Conservation (phyloP, 805 yeast species). For the Myxozyma melibiosi region DNA sequence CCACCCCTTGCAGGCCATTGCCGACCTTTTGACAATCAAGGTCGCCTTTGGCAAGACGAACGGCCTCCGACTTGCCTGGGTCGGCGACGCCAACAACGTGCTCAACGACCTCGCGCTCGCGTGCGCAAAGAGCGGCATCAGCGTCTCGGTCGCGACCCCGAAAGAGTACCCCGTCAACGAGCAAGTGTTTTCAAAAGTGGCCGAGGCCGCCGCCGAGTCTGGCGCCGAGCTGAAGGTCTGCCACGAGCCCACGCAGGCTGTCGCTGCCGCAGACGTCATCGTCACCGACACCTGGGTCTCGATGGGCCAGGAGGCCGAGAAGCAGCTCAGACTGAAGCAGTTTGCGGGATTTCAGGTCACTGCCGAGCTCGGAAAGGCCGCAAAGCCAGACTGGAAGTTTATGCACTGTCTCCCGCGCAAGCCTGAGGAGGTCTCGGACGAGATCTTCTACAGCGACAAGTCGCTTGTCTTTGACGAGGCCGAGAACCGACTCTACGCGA, state of each 20-base stretch:
- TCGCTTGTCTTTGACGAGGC: constrained; percentile 94
- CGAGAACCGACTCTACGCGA: constrained; percentile 94
- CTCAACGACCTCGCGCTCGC: constrained; percentile 92
- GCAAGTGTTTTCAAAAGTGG: constrained; percentile 59
- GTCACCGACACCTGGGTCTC: constrained; percentile 98
- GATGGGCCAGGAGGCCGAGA: constrained; percentile 94
- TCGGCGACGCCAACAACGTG: constrained; percentile 96
- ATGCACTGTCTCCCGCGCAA: constrained; percentile 99
- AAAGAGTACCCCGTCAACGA: constrained; percentile 63
- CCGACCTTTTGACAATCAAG: constrained; percentile 83
- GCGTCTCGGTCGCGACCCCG: constrained; percentile 84
- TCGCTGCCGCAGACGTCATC: constrained; percentile 71
- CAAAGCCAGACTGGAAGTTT: constrained; percentile 73
- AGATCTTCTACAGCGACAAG: constrained; percentile 79
- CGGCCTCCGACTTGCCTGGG: constrained; percentile 83
- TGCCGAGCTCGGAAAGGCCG: constrained; percentile 55
- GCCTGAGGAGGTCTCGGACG: constrained; percentile 90
- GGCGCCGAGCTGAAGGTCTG: constrained; percentile 52
- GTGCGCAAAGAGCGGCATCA: constrained; percentile 78
- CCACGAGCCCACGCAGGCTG: constrained; percentile 75
- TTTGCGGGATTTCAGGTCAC: constrained; percentile 88
- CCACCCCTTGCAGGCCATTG: constrained; percentile 94
- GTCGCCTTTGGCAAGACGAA: constrained; percentile 57
- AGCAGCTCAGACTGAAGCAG: constrained; percentile 67
- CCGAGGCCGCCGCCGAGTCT: constrained; percentile 31